phyloP scores from a whole-genome alignment of 129 eudicot genomes.

The Cynara cardunculus region DNA sequence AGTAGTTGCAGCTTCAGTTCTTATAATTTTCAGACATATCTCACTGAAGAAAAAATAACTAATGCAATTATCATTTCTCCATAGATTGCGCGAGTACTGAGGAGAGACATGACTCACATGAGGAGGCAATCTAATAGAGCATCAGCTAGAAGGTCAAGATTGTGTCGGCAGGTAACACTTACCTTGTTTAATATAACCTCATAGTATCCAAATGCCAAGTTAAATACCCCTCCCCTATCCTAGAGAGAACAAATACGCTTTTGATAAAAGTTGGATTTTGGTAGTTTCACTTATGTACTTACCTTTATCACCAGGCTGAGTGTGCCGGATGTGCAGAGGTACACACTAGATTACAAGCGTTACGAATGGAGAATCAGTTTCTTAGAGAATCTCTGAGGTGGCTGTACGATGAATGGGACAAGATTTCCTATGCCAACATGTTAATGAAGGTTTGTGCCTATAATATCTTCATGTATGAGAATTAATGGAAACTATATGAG shows the following conservation, averaged over 20 bases:
- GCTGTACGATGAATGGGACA: constrained; percentile 49
- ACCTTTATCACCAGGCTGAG: constrained; percentile 44
- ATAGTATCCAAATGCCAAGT: background rate
- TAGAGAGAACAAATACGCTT: background rate
- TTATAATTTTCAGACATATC: background rate
- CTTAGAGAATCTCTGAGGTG: constrained; percentile 57
- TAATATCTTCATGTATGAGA: background rate
- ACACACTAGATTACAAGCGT: constrained; percentile 59
- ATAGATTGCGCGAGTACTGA: constrained; percentile 1
- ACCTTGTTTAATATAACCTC: background rate
- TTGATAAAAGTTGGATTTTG: background rate
- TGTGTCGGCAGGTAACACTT: constrained; percentile 58
- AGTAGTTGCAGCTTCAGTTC: background rate
- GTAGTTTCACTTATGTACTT: background rate
- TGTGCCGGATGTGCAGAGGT: constrained; percentile 52
- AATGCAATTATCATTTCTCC: background rate
- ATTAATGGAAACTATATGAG: background rate
- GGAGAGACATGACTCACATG: constrained; percentile 63
- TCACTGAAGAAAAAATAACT: background rate
- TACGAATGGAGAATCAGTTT: constrained; percentile 59
- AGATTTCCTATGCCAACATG: constrained; percentile 52
- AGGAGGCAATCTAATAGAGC: constrained; percentile 79
- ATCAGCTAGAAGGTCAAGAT: constrained; percentile 75
- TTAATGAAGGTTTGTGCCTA: constrained; percentile 50
- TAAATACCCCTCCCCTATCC: background rate